Evolutionary conservation across 75 land plant species (phyloP).

Genomic region (Picea glauca): DNA sequence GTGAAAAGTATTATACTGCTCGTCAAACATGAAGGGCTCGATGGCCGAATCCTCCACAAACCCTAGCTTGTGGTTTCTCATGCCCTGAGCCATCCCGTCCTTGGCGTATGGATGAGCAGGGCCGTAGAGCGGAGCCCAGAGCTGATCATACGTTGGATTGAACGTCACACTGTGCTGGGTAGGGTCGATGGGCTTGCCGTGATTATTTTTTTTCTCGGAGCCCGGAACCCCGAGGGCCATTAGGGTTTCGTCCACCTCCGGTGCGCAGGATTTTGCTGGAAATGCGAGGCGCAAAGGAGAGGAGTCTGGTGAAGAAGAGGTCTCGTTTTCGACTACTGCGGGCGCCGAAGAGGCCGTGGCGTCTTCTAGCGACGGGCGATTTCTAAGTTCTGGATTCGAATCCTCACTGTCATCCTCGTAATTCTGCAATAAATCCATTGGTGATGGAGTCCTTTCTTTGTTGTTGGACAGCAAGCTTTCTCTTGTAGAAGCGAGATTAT

Average conservation of each 20-base stretch:
- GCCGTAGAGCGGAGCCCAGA: constrained; percentile 94
- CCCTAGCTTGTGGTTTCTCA: constrained; percentile 91
- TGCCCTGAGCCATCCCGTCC: constrained; percentile 88
- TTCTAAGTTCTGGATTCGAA: neutral
- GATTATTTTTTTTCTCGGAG: too few species aligned
- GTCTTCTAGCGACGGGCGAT: too few species aligned
- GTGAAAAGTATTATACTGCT: constrained; percentile 91
- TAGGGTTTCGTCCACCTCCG: constrained; percentile 68
- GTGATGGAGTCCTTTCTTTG: too few species aligned
- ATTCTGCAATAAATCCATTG: constrained; percentile 39
- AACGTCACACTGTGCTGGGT: constrained; percentile 58
- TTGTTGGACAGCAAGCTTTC: neutral
- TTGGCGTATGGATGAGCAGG: constrained; percentile 93
- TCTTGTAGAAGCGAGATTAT: too few species aligned
- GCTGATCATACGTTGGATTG: constrained; percentile 93
- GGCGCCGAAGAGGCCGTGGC: neutral
- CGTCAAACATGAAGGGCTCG: constrained; percentile 83
- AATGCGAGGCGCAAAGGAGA: constrained; percentile 43
- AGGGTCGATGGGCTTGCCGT: constrained; percentile 71
- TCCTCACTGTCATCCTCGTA: constrained; percentile 21
- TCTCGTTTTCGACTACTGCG: neutral
- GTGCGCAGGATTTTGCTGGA: constrained; percentile 67
- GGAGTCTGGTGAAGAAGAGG: constrained; percentile 49
- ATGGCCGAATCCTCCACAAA: constrained; percentile 89
- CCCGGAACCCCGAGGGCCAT: constrained; percentile 40